Evolutionary conservation across 31 red algal genomes (phyloP), one percentile per base, ranked within the genome.

Genomic region (Odonthalia washingtoniensis): DNA sequence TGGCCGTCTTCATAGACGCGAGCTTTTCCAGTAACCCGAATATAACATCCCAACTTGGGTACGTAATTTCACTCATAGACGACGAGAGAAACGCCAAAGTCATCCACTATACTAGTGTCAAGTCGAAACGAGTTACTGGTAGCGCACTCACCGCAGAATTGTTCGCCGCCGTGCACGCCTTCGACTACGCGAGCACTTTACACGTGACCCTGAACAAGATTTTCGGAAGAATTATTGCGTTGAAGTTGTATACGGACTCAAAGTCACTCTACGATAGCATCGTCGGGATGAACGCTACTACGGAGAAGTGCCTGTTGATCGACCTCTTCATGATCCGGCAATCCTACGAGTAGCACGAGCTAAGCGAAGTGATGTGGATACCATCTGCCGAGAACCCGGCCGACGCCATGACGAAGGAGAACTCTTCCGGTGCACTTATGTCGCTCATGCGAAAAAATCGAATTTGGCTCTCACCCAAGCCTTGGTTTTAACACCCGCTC

Each of bases 301-400:
- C 78, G 30, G 78, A 82, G 2, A 82, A 65, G 60, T 9, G 78
- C 32, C 37, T 80, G 21, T 52, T 80, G 42, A 80, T 80, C 52
- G 77, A 80, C 77, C 45, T 80, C 27, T 64, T n/a, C 60, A 64
- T 53, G 43, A 28, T 80, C n/a, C 39, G 45, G 35, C 41, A 80
- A 52, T 53, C 42, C 28, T 66, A 80, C 45, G 72, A 75, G 37
- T 24, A 38, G 27, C 4, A 36, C 37, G 31, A 75, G 31, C 40
- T 75, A 37, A 75, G 32, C 33, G 37, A 75, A 40, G 37, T 75
- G 24, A 40, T 6, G n/a, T 75, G 72, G 9, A 75, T 75, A 39
- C 72, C 72, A 75, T 38, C 2, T 75, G 28, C 37, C 40, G 32
- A 40, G 41, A 75, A 5, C 4, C 4, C 31, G 2, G 72, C 31